Evolutionary conservation across 768 basidiomycete species (phyloP), one percentile per base, ranked within the genome.

Genomic region (Boletus insuetus): DNA sequence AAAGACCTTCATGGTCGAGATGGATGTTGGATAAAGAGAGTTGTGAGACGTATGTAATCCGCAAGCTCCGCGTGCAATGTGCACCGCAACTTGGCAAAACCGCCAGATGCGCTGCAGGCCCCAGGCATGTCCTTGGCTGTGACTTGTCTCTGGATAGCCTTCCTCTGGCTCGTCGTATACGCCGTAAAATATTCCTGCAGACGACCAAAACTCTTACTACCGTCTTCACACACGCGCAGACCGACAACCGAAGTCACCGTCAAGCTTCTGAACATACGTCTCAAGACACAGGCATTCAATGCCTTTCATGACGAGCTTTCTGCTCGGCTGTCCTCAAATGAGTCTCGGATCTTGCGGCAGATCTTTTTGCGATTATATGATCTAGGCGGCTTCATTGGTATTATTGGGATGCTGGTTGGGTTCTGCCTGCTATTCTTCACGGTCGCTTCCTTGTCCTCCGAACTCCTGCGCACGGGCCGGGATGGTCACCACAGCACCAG

Each of bases 1-100:
- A 69, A 80, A 94, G 63, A 97, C 79, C 83, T 94, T 97, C 92
- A 96, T 94, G 52, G 49, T 76, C 57, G 32, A 47, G 58, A 26
- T 60, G 60, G 42, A 8, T 3, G 66, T 60, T 41, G 26, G 32
- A 46, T 55, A 24, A 34, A 12, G 34, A 34, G 34, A 34, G 13
- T 53, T 94, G 68, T 35, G 53, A n/a, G 17, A 43, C 41, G n/a
- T n/a, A n/a, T n/a, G n/a, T n/a, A n/a, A n/a, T n/a, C n/a, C n/a
- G n/a, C n/a, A n/a, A n/a, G n/a, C n/a, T n/a, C n/a, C n/a, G n/a
- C n/a, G n/a, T n/a, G n/a, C n/a, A n/a, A n/a, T n/a, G n/a, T n/a
- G n/a, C 9, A 34, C 34, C 13, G n/a, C 16, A 10, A 5, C 14
- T 16, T 40, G 19, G 29, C 49, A 31, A 26, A n/a, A n/a, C n/a